These are phyloP conservation scores for Raffaelea arxii DNA, from an alignment of 2,329 filamentous ascomycete species.

Conservation along the genomic window DNA sequence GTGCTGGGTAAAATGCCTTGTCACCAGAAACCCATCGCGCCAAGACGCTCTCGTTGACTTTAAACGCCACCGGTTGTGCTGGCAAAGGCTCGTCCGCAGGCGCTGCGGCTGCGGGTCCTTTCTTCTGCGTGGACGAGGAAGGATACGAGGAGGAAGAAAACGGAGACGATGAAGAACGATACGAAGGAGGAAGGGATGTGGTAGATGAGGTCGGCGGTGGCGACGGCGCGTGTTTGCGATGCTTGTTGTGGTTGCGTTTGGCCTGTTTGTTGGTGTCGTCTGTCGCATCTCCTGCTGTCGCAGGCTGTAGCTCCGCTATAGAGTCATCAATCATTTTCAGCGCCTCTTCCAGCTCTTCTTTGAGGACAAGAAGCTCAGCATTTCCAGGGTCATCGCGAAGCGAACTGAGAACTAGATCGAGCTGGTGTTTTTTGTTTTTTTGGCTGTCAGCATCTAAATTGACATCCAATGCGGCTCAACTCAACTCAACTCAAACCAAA, in stretches of 20 bases:
- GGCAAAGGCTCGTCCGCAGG: slow-evolving; percentile 19
- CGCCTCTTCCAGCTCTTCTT: slow-evolving; percentile 71
- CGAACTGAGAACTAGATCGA: slow-evolving; percentile 67
- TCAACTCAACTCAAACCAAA: no score
- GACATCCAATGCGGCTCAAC: no score
- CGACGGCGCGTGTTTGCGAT: slow-evolving; percentile 25
- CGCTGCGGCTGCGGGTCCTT: neutral
- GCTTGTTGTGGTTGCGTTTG: neutral
- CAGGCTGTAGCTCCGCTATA: slow-evolving; percentile 68
- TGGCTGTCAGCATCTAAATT: no score
- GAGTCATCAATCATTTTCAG: slow-evolving; percentile 70
- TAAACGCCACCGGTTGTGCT: slow-evolving; percentile 47
- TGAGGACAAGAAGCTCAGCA: slow-evolving; percentile 65
- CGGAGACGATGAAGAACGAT: slow-evolving; percentile 8
- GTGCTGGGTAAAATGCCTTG: slow-evolving; percentile 80
- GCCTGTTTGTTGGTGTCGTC: slow-evolving; percentile 18
- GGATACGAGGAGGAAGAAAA: neutral
- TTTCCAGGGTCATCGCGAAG: slow-evolving; percentile 75
- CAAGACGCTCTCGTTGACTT: slow-evolving; percentile 81
- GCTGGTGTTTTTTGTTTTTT: no score
- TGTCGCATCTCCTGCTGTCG: slow-evolving; percentile 40
- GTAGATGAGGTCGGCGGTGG: slow-evolving; percentile 63
- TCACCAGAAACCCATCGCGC: slow-evolving; percentile 89
- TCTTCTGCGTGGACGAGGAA: neutral
- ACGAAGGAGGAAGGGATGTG: slow-evolving; percentile 38